A percentile compares a stretch with the other conserved stretches of the same genome.
phyloP scores from a whole-genome alignment of 2,329 filamentous ascomycete genomes.

The Trichophyton equinum region DNA sequence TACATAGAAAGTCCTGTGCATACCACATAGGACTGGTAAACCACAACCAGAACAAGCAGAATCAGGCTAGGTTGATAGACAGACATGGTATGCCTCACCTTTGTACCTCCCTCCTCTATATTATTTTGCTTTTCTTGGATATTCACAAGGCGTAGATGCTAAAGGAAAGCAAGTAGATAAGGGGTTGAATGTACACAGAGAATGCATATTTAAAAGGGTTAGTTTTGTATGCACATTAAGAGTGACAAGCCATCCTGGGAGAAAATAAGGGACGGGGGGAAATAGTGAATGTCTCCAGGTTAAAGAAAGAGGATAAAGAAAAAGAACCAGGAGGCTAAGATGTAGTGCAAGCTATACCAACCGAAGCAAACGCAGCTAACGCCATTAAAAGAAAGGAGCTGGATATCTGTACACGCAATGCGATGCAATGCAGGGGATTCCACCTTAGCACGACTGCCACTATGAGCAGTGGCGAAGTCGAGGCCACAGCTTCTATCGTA shows the following conservation, averaged over 20 bases:
- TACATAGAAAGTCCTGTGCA: not conserved
- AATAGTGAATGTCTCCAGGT: not conserved
- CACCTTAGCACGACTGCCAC: not conserved
- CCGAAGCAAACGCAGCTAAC: not conserved
- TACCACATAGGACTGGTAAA: not conserved
- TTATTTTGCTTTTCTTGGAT: not conserved
- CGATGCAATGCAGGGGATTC: not conserved
- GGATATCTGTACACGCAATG: not conserved
- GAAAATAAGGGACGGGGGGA: not conserved
- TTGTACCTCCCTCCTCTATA: not conserved
- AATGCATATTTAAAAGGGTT: not conserved
- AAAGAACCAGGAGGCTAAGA: conserved; percentile 26
- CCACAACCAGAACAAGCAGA: not conserved
- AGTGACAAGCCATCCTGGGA: not conserved
- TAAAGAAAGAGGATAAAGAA: not conserved
- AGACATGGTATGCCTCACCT: not conserved
- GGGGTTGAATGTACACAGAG: not conserved
- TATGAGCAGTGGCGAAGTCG: not conserved
- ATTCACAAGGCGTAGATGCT: not conserved
- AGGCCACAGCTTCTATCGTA: conserved; percentile 42
- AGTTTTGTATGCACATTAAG: not conserved
- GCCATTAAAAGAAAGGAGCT: not conserved
- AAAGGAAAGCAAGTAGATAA: not conserved
- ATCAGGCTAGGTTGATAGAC: not conserved
- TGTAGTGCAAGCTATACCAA: not conserved